These are phyloP conservation scores for Scortechinia acanthostroma DNA, from an alignment of 2,329 filamentous ascomycete species.

Conservation along the genomic window DNA sequence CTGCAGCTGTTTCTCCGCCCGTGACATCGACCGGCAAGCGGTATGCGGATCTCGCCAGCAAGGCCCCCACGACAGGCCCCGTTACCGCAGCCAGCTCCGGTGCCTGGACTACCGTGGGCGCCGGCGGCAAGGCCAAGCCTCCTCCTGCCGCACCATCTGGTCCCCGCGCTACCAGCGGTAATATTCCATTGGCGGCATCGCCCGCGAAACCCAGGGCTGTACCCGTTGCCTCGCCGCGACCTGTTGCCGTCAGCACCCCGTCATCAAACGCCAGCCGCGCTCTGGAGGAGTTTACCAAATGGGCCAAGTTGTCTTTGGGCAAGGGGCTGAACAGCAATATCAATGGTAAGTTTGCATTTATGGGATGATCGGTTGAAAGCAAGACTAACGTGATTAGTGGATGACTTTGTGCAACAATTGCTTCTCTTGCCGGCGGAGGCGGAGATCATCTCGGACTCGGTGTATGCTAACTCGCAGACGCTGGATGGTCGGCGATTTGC, in stretches of 20 bases:
- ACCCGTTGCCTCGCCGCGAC: conserved; percentile 21
- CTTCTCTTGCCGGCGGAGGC: conserved; percentile 70
- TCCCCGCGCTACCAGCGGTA: conserved; percentile 33
- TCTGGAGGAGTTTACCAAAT: conserved; percentile 88
- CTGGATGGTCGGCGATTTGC: conserved; percentile 91
- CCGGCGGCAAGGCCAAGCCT: conserved; percentile 82
- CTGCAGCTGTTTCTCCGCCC: conserved; percentile 32
- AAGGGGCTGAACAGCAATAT: conserved; percentile 73
- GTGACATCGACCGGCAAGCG: conserved; percentile 62
- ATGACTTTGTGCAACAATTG: conserved; percentile 73
- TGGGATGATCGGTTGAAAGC: neutral
- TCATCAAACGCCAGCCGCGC: conserved; percentile 37
- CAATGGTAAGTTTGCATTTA: conserved; percentile 36
- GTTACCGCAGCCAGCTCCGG: conserved; percentile 19
- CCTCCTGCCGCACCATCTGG: conserved; percentile 48
- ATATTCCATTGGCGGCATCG: conserved; percentile 20
- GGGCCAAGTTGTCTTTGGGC: conserved; percentile 54
- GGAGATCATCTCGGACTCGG: conserved; percentile 79
- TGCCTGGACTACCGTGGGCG: conserved; percentile 92
- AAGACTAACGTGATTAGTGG: conserved; percentile 45
- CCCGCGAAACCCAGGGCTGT: conserved; percentile 41
- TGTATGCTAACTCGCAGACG: conserved; percentile 79
- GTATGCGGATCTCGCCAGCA: conserved; percentile 89
- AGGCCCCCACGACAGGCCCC: conserved; percentile 38
- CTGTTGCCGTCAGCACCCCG: conserved; percentile 31